Conservation (phyloP, 352 stramenopile species). For the Pythium aphanidermatum region DNA sequence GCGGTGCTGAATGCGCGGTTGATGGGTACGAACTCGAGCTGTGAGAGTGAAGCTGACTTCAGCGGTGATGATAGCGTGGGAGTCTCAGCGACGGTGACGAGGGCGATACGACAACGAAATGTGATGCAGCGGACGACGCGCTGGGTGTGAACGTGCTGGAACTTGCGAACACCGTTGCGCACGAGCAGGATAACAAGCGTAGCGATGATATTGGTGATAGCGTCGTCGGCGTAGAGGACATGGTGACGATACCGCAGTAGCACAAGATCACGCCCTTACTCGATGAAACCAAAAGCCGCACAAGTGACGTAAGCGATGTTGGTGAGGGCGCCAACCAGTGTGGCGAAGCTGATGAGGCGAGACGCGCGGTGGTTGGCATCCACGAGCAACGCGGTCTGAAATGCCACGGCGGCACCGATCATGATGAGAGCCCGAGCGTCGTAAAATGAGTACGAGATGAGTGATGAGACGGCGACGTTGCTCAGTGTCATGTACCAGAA, state of each 20-base stretch:
- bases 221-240: slow-evolving; percentile 11
- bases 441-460: slow-evolving; percentile 12
- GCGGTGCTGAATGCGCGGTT: background rate
- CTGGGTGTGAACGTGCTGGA: background rate
- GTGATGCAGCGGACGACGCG: slow-evolving; percentile 5
- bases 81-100: background rate
- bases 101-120: slow-evolving; percentile 3
- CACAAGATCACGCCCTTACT: slow-evolving; percentile 7
- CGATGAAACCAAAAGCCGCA: slow-evolving; percentile 8
- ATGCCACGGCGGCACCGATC: slow-evolving; percentile 6
- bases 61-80: background rate
- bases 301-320: slow-evolving; percentile 7
- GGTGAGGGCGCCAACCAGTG: slow-evolving; percentile 6
- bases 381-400: slow-evolving; percentile 11
- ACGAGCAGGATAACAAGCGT: slow-evolving; percentile 16
- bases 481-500: slow-evolving; percentile 20
- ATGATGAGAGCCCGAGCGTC: slow-evolving; percentile 5
- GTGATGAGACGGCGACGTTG: slow-evolving; percentile 8
- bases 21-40: background rate
- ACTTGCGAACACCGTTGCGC: slow-evolving; percentile 14
- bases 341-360: slow-evolving; percentile 4
- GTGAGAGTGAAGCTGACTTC: background rate
- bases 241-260: slow-evolving; percentile 5
- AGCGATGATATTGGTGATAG: slow-evolving; percentile 5
- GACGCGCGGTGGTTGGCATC: slow-evolving; percentile 16